Evolutionary conservation across 108 stramenopile species (phyloP), one percentile per base, ranked within the genome.

Genomic region (Stephanodiscus triporus): DNA sequence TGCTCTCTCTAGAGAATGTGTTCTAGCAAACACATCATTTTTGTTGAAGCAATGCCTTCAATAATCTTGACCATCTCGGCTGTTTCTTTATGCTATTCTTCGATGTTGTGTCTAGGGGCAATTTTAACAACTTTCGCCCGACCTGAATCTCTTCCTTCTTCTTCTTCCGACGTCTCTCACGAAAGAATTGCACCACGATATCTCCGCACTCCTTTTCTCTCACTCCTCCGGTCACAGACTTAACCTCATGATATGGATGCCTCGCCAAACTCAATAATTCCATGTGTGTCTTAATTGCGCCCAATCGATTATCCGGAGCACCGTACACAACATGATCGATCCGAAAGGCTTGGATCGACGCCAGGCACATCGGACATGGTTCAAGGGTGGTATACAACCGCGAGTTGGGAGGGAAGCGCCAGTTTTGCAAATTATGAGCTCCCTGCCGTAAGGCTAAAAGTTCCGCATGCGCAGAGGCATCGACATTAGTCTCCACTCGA

Each of bases 391-490:
- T 82, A 68, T 96, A 96, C 29, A 96, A 75, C 26, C 89, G 94
- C 6, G 81, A 77, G 68, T 92, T 87, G 4, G 77, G 64, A 61
- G 78, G 49, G 45, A 90, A 82, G 29, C 96, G 80, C 96, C 96
- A 96, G 64, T 95, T 92, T 36, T 60, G 57, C n/a, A 84, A 59
- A 9, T 61, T 51, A 17, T 54, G 27, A 9, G 92, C 83, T 43
- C 91, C 96, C 54, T 70, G 37, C 24, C 90, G 82, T 68, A 96
- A 45, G 3, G 89, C 89, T 43, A 72, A 49, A 17, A 96, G 66
- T 73, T 96, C 96, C 42, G 96, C 96, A 75, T 96, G 96, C 0
- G 93, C 91, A 10, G 93, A 90, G 16, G 96, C 96, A 75, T 96
- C 96, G 16, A 77, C 40, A 14, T 63, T 68, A 19, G 74, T 75